A percentile compares a stretch with the other conserved stretches of the same genome.
Conservation (phyloP, 73 alveolate species). For the Blepharisma japonicum region DNA sequence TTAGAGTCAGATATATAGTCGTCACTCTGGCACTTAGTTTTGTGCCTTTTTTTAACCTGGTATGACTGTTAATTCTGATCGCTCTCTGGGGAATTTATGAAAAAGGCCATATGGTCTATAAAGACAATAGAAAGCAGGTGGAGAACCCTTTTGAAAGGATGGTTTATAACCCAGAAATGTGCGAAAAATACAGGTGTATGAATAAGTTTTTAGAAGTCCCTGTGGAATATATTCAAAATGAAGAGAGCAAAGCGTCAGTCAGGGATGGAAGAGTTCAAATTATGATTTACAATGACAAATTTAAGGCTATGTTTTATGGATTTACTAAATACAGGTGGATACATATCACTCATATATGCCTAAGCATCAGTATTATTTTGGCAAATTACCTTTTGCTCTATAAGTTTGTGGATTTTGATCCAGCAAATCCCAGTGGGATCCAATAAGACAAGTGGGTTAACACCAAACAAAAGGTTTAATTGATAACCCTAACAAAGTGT, state of each 20-base stretch:
- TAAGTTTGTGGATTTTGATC: background rate
- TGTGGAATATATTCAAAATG: background rate
- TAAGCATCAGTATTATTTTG: background rate
- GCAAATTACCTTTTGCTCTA: background rate
- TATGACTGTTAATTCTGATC: background rate
- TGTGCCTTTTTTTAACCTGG: background rate
- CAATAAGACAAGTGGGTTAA: too few relatives aligned
- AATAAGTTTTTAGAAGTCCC: conserved; percentile 26
- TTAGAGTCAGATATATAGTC: background rate
- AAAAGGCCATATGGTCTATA: background rate
- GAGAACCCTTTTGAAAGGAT: background rate
- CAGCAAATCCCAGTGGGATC: too few relatives aligned
- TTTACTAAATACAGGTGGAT: background rate
- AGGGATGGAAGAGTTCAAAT: background rate
- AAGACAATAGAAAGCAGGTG: background rate
- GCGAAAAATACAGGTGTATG: background rate
- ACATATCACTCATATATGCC: background rate
- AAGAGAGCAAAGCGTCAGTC: background rate
- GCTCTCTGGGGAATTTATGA: conserved; percentile 11
- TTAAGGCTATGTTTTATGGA: background rate
- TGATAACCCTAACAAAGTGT: too few relatives aligned
- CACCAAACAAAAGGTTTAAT: too few relatives aligned
- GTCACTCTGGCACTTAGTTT: background rate
- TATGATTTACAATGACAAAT: conserved; percentile 6
- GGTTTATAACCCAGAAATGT: conserved; percentile 9